Conservation (phyloP, 208 protist genomes). For the Trypanosoma melophagium region DNA sequence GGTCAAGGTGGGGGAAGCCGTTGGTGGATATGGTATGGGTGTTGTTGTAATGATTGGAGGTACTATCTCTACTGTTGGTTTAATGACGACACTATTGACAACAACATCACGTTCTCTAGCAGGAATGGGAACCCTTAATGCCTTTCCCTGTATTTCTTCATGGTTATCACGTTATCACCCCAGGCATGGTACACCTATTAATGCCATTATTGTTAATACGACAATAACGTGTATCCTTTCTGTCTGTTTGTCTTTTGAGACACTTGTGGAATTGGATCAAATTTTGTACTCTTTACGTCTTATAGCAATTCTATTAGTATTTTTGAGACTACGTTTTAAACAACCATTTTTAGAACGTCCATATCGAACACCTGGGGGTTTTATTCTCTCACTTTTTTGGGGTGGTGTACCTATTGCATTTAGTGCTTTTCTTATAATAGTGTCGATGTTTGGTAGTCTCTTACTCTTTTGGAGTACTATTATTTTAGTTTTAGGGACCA, state of each 20-base stretch:
- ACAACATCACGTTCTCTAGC: slow-evolving; percentile 84
- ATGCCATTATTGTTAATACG: slow-evolving; percentile 82
- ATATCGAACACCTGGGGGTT: slow-evolving; percentile 71
- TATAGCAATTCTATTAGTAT: slow-evolving; percentile 69
- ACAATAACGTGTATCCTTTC: slow-evolving; percentile 72
- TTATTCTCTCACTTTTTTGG: slow-evolving; percentile 44
- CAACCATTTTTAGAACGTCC: slow-evolving; percentile 80
- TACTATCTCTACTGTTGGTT: slow-evolving; percentile 75
- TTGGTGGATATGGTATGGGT: slow-evolving; percentile 76
- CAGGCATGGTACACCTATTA: slow-evolving; percentile 61
- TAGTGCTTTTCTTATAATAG: slow-evolving; percentile 63
- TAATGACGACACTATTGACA: slow-evolving; percentile 83
- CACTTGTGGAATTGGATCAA: slow-evolving; percentile 81
- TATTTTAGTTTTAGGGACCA: slow-evolving; percentile 57
- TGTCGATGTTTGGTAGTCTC: slow-evolving; percentile 53
- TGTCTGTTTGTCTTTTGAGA: slow-evolving; percentile 73
- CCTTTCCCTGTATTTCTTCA: slow-evolving; percentile 74
- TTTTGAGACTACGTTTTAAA: slow-evolving; percentile 64
- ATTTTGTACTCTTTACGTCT: slow-evolving; percentile 84
- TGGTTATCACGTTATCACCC: slow-evolving; percentile 65
- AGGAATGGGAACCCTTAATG: slow-evolving; percentile 87
- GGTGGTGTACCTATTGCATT: slow-evolving; percentile 75
- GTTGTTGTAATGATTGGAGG: slow-evolving; percentile 77
- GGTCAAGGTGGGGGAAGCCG: slow-evolving; percentile 83
- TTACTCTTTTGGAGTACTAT: slow-evolving; percentile 58